Percentiles rank a stretch among this genome's conserved stretches.
Evolutionary conservation across 164 flowering plant genomes (phyloP).

Genomic region (Kingdonia uniflora): DNA sequence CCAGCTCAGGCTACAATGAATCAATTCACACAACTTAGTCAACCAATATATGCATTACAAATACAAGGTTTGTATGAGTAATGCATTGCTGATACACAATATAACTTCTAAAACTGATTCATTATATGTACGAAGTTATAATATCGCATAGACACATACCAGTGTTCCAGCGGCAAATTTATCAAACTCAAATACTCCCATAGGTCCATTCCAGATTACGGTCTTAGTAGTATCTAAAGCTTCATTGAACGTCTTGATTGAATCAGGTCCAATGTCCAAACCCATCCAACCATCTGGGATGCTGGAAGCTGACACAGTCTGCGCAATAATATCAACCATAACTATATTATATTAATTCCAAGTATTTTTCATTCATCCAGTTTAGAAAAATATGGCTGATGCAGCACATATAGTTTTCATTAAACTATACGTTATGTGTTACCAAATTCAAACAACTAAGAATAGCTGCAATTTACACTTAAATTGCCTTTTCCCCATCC

Average conservation of each 20-base stretch:
- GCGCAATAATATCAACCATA: constrained; percentile 6
- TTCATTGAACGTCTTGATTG: constrained; percentile 55
- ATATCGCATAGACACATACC: constrained; percentile 30
- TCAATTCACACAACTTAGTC: too few species aligned
- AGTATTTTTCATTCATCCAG: neutral
- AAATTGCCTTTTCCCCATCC: too few species aligned
- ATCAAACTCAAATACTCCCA: constrained; percentile 80
- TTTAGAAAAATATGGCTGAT: neutral
- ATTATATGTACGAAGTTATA: too few species aligned
- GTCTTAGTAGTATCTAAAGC: constrained; percentile 69
- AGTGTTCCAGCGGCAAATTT: constrained; percentile 72
- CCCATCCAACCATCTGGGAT: constrained; percentile 96
- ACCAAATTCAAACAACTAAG: neutral
- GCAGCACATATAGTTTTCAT: neutral
- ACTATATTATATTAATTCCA: neutral
- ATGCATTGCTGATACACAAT: too few species aligned
- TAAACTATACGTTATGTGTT: neutral
- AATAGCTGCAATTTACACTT: too few species aligned
- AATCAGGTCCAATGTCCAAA: constrained; percentile 81
- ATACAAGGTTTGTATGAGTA: too few species aligned
- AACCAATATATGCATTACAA: too few species aligned
- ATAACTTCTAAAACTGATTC: too few species aligned
- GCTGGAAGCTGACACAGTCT: constrained; percentile 62
- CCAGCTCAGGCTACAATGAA: too few species aligned
- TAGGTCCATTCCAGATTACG: constrained; percentile 84